Conservation (phyloP, 306 rosid genomes). For the Casuarina cunninghamiana region DNA sequence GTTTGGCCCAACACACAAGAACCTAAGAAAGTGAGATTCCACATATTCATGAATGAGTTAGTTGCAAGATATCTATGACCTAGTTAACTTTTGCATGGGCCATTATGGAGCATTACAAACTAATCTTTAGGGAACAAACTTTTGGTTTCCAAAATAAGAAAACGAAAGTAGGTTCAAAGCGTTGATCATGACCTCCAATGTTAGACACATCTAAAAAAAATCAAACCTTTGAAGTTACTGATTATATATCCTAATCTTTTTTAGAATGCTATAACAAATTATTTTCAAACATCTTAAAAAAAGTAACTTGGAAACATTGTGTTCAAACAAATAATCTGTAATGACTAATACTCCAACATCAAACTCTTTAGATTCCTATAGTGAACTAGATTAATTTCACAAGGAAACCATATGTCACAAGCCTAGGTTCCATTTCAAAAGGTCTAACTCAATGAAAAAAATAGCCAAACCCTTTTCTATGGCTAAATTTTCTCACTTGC, state of each 20-base stretch:
- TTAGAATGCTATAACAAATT: neutral
- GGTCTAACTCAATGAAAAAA: no score
- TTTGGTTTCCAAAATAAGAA: neutral
- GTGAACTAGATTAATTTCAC: neutral
- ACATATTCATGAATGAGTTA: neutral
- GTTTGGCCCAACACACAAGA: no score
- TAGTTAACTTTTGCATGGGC: neutral
- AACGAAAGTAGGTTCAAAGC: slow-evolving; percentile 14
- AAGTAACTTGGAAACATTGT: neutral
- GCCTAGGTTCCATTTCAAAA: no score
- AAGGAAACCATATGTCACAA: neutral
- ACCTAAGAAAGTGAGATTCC: no score
- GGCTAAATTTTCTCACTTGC: no score
- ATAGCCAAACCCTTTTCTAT: no score
- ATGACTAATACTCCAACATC: neutral
- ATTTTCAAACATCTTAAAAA: neutral
- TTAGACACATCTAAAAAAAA: neutral
- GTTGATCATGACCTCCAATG: neutral
- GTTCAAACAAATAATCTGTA: neutral
- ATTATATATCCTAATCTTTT: neutral
- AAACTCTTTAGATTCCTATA: neutral
- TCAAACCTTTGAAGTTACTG: neutral
- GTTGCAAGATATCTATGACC: no score
- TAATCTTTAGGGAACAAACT: neutral
- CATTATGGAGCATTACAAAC: neutral